Conservation (phyloP, 192 early-diverging fungal species). For the Lunasporangiospora selenospora region DNA sequence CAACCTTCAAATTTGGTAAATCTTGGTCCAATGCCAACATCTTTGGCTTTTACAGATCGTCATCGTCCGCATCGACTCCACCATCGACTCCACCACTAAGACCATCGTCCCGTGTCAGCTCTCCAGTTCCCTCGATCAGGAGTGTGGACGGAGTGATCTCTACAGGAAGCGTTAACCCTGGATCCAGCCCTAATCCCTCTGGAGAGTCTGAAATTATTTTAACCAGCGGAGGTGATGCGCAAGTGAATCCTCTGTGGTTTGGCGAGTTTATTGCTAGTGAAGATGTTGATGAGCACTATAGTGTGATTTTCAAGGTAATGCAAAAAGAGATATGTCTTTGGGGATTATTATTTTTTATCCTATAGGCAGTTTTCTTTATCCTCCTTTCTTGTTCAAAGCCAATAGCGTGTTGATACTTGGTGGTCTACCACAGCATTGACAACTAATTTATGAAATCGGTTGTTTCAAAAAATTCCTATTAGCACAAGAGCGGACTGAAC, state of each 20-base stretch:
- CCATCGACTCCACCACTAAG: constrained; percentile 33
- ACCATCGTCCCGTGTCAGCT: constrained; percentile 30
- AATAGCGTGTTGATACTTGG: too few relatives aligned
- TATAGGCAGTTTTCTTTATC: too few relatives aligned
- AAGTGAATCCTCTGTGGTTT: constrained; percentile 43
- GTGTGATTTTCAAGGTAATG: constrained; percentile 29
- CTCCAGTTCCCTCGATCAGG: constrained; percentile 39
- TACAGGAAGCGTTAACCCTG: neutral
- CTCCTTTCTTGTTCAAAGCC: too few relatives aligned
- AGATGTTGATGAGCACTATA: constrained; percentile 34
- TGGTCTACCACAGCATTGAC: too few relatives aligned
- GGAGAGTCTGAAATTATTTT: constrained; percentile 20
- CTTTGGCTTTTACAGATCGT: constrained; percentile 41
- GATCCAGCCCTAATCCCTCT: constrained; percentile 32
- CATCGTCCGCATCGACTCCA: constrained; percentile 19
- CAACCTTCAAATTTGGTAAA: constrained; percentile 47
- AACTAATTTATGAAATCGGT: too few relatives aligned
- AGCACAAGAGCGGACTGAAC: constrained; percentile 44
- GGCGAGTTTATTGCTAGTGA: constrained; percentile 22
- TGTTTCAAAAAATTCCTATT: too few relatives aligned
- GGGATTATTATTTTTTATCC: too few relatives aligned
- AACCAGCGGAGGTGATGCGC: constrained; percentile 21
- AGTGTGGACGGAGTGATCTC: constrained; percentile 26
- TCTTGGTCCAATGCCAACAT: constrained; percentile 45
- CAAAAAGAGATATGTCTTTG: too few relatives aligned